phyloP scores from a whole-genome alignment of 768 basidiomycete genomes.

The Kwoniella sp. region DNA sequence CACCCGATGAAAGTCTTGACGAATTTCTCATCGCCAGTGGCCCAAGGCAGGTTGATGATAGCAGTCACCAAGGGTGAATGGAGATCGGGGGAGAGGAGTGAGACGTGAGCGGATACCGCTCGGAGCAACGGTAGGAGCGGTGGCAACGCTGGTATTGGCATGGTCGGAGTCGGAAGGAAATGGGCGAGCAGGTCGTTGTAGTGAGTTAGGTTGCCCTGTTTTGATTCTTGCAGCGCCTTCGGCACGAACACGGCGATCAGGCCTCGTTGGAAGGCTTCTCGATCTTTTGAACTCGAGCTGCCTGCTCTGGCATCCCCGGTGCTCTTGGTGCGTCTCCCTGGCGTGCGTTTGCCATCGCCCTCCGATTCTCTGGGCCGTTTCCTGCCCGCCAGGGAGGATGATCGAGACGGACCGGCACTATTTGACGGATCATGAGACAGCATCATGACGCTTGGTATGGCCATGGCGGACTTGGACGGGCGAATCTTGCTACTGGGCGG shows the following conservation, averaged over 20 bases:
- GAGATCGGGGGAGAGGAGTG: conserved; percentile 68
- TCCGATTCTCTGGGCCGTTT: conserved; percentile 40
- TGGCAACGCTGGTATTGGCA: conserved; percentile 52
- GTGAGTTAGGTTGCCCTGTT: conserved; percentile 65
- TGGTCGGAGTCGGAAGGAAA: conserved; percentile 56
- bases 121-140: conserved; percentile 58
- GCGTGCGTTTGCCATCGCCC: conserved; percentile 11
- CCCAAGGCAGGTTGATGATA: conserved; percentile 84
- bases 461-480: conserved; percentile 6
- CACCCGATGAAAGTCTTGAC: conserved; percentile 86
- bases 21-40: conserved; percentile 69
- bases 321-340: conserved; percentile 42
- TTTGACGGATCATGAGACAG: conserved; percentile 11
- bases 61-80: conserved; percentile 80
- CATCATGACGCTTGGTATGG: conserved; percentile 8
- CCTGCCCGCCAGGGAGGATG: conserved; percentile 33
- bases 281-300: conserved; percentile 22
- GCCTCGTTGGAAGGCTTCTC: conserved; percentile 47
- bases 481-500: conserved; percentile 16
- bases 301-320: conserved; percentile 31
- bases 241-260: conserved; percentile 50
- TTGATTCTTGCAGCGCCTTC: conserved; percentile 44
- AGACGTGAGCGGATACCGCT: conserved; percentile 86
- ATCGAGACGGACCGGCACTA: conserved; percentile 20
- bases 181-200: conserved; percentile 88